A percentile compares a stretch with the other conserved stretches of the same genome.
phyloP scores from a whole-genome alignment of 345 rosid species.

The Lepidium aucheri region DNA sequence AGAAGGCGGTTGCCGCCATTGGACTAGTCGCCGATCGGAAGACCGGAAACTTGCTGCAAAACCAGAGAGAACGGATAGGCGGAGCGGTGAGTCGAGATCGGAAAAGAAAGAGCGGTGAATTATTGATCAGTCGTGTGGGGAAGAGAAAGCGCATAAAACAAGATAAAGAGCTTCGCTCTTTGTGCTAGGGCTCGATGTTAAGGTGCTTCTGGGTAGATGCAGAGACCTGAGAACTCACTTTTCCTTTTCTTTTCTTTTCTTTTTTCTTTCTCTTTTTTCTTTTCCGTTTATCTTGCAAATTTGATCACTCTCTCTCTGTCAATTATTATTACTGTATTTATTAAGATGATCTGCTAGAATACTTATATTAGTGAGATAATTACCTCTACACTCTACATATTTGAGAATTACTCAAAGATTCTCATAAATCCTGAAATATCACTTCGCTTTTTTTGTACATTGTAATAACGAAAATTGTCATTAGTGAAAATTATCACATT shows the following conservation, averaged over 20 bases:
- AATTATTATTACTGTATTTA: no score
- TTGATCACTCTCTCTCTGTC: neutral
- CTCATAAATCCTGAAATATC: no score
- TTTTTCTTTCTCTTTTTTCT: neutral
- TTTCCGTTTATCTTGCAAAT: no score
- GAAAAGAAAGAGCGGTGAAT: conserved; percentile 10
- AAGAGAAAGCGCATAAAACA: conserved; percentile 38
- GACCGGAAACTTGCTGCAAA: conserved; percentile 9
- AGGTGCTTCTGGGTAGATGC: conserved; percentile 1
- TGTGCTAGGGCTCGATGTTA: neutral
- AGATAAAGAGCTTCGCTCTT: neutral
- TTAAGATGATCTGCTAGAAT: no score
- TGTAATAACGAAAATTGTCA: no score
- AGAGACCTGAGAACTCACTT: neutral
- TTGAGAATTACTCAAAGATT: no score
- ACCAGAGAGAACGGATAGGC: conserved; percentile 18
- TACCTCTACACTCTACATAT: no score
- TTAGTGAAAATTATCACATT: no score
- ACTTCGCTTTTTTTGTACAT: no score
- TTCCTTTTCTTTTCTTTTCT: neutral
- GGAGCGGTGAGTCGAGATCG: conserved; percentile 12
- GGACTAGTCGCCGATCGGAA: conserved; percentile 30
- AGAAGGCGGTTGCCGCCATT: conserved; percentile 28
- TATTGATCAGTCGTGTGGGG: conserved; percentile 9
- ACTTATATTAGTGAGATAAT: no score